A percentile compares a stretch with the other conserved stretches of the same genome.
These are phyloP conservation scores for Lyophyllum decastes DNA, from an alignment of 768 basidiomycete species.

Conservation along the genomic window DNA sequence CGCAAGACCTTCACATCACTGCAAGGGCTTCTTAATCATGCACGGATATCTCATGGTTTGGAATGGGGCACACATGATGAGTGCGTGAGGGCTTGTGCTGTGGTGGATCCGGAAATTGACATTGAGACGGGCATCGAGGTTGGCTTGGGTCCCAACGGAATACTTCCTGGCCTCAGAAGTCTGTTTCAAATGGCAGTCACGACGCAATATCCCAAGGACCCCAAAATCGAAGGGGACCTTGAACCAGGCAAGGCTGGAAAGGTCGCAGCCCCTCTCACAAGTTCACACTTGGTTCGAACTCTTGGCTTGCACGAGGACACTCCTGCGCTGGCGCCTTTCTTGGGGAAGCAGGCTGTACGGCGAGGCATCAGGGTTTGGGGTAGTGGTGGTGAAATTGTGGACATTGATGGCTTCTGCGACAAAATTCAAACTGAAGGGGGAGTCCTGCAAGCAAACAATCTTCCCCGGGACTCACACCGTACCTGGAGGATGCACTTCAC, in stretches of 20 bases:
- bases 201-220: conserved; percentile 8
- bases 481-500: conserved; percentile 17
- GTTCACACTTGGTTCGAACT: conserved; percentile 35
- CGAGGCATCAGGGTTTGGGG: conserved; percentile 45
- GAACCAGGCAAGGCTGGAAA: neutral
- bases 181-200: conserved; percentile 53
- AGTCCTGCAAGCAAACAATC: neutral
- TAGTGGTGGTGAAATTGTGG: conserved; percentile 33
- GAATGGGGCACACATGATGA: conserved; percentile 60
- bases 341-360: conserved; percentile 43
- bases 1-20: conserved; percentile 48
- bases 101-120: conserved; percentile 40
- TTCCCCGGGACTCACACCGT: neutral
- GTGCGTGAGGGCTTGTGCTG: conserved; percentile 52
- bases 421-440: neutral
- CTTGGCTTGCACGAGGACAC: conserved; percentile 53
- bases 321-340: conserved; percentile 48
- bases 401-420: conserved; percentile 30
- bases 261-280: conserved; percentile 7
- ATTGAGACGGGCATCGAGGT: conserved; percentile 44
- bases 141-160: conserved; percentile 38
- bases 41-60: conserved; percentile 46
- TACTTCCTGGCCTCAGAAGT: conserved; percentile 47
- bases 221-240: neutral
- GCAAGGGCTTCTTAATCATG: conserved; percentile 58